Evolutionary conservation across 495 filamentous ascomycete species (phyloP).

Genomic region (Xylaria castorea): DNA sequence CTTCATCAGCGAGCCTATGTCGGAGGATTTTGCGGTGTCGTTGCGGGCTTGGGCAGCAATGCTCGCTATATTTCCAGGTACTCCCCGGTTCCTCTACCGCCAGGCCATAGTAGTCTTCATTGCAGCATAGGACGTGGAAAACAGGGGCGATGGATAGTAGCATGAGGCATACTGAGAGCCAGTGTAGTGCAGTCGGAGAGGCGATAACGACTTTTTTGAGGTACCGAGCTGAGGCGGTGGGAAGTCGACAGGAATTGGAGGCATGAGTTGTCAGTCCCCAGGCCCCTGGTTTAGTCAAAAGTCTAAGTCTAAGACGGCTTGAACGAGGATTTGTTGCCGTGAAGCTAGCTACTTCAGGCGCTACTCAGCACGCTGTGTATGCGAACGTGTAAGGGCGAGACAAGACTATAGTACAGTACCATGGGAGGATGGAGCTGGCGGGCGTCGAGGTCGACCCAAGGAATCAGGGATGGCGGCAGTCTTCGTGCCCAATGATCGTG

Average conservation of each 20-base stretch:
- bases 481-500: slow-evolving; percentile 43
- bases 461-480: slow-evolving; percentile 41
- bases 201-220: slow-evolving; percentile 33
- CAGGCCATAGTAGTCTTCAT: slow-evolving; percentile 10
- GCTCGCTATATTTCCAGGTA: slow-evolving; percentile 50
- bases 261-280: slow-evolving; percentile 28
- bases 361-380: slow-evolving; percentile 32
- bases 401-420: slow-evolving; percentile 11
- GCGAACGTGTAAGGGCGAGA: slow-evolving; percentile 33
- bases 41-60: slow-evolving; percentile 58
- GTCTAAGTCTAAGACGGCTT: slow-evolving; percentile 14
- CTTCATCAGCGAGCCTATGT: slow-evolving; percentile 41
- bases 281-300: slow-evolving; percentile 18
- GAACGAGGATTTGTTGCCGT: slow-evolving; percentile 19
- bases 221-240: slow-evolving; percentile 32
- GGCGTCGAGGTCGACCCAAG: slow-evolving; percentile 35
- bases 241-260: slow-evolving; percentile 11
- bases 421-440: slow-evolving; percentile 26
- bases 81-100: slow-evolving; percentile 26
- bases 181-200: slow-evolving; percentile 11
- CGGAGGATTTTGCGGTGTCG: slow-evolving; percentile 40
- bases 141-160: slow-evolving; percentile 2
- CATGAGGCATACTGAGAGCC: slow-evolving; percentile 16
- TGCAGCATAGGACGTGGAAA: slow-evolving; percentile 9
- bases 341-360: slow-evolving; percentile 30